Evolutionary conservation across 768 basidiomycete species (phyloP), one percentile per base, ranked within the genome.

Genomic region (Pisolithus tinctorius): DNA sequence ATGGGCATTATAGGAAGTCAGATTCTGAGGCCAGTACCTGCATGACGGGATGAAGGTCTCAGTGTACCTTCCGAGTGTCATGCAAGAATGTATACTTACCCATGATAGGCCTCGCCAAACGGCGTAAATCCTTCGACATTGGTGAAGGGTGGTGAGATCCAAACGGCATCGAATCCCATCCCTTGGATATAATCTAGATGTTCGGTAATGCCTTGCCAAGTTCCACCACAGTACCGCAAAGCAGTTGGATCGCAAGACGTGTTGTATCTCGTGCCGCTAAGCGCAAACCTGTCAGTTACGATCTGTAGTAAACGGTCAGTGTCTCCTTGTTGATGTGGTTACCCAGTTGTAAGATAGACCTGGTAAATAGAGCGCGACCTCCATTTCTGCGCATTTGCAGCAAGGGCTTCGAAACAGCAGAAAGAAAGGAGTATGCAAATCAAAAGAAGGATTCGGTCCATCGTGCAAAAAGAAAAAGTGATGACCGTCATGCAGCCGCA

Each of bases 171-270:
- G 58, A 82, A 82, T 31, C 81, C 81, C 78, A 83, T 79, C 53
- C 69, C 71, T 56, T 79, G 73, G 49, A 83, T 82, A 60, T 84
- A 83, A 65, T 82, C 82, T 45, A 84, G 74, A 55, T 81, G 75
- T 53, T 69, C 67, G 47, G 70, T 70, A 51, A 81, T 70, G 10
- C 76, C 75, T 48, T 69, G 62, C 75, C 78, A 82, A 1, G 78
- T 77, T 5, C 82, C 82, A 29, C 80, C 80, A 51, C 82, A 83
- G 63, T 80, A 80, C 37, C 69, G 68, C 39, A 77, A 75, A 25
- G 68, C 61, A 29, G 66, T 60, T 0, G 77, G 74, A 56, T 80
- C 69, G 59, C 81, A 82, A 2, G 67, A 50, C 38, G 71, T 55
- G 43, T 63, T 66, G 55, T 67, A 63, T 2, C 60, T 62, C 1